These are phyloP conservation scores for Umbelopsis sp. DNA, from an alignment of 192 early-diverging fungal species.

Conservation along the genomic window DNA sequence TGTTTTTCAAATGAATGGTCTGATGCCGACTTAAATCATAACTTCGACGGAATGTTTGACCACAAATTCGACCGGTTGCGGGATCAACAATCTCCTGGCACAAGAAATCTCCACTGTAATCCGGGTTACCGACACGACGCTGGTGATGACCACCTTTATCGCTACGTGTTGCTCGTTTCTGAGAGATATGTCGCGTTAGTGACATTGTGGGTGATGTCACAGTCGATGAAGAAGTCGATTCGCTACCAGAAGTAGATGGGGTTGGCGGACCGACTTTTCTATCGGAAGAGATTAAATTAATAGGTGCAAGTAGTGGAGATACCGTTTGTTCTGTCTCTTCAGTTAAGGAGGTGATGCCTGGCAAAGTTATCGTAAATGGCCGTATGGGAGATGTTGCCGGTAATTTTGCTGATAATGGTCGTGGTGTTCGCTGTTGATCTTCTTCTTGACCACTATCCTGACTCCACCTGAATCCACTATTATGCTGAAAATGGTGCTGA, in stretches of 20 bases:
- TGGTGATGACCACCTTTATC: constrained; percentile 16
- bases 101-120: constrained; percentile 18
- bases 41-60: constrained; percentile 35
- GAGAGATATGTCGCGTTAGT: not conserved
- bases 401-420: not conserved
- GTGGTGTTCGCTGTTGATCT: not conserved
- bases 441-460: not conserved
- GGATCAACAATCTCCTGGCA: constrained; percentile 28
- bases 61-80: constrained; percentile 20
- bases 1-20: constrained; percentile 34
- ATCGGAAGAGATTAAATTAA: not conserved
- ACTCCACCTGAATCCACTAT: not conserved
- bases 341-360: constrained; percentile 3
- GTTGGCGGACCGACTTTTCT: not conserved
- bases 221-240: not conserved
- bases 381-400: not conserved
- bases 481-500: not conserved
- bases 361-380: constrained; percentile 12
- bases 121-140: not conserved
- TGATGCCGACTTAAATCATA: constrained; percentile 40
- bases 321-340: not conserved
- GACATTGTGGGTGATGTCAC: not conserved
- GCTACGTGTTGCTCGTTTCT: constrained; percentile 3
- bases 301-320: constrained; percentile 1
- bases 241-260: constrained; percentile 3